Base-by-base conservation (phyloP, 2,329 filamentous ascomycete species). In the Diplocarpon rosae region DNA sequence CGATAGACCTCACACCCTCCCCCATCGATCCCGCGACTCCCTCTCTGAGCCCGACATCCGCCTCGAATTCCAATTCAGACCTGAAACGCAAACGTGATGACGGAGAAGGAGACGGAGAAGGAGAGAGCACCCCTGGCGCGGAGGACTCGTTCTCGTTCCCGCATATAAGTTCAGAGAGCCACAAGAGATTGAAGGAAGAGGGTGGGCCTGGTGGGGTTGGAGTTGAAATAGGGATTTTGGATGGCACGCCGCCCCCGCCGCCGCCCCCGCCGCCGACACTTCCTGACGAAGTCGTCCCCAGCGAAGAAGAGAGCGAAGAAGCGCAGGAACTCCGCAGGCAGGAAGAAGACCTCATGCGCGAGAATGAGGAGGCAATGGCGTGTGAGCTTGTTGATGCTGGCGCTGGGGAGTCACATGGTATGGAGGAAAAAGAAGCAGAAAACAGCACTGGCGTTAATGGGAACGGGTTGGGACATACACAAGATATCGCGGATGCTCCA, bases 11-110 rank as follows among this genome's bases (percentile, higher is more conserved):
- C 5, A 47, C 45, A 13, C 47, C 48, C 2, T 41, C 40, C 11
- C 43, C 41, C 1, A 28, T 45, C 16, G 47, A 46, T 8, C 47
- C 46, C 20, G 64, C 66, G n/a, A 71, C 49, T 2, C 69, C 72
- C 3, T 65, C 63, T 32, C 71, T 32, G 4, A 32, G 30, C 30
- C 20, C 20, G 20, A 24, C 71, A 43, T 62, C 68, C 20, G 71
- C 73, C 20, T 45, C 43, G 11, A 43, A 32, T 12, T 40, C 41
- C 13, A 39, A 36, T 39, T 46, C 52, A 16, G 52, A 58, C 20
- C 66, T 74, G 39, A 86, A 87, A 62, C 75, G 83, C 9, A 87
- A 86, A 62, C 40, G 40, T 24, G 20, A 24, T 24, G 20, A 24
- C 7, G 20, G 20, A 24, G 20, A 69, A 9, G 67, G 66, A n/a